phyloP scores from a whole-genome alignment of 805 yeast genomes.

The Candida xiaguanensis region DNA sequence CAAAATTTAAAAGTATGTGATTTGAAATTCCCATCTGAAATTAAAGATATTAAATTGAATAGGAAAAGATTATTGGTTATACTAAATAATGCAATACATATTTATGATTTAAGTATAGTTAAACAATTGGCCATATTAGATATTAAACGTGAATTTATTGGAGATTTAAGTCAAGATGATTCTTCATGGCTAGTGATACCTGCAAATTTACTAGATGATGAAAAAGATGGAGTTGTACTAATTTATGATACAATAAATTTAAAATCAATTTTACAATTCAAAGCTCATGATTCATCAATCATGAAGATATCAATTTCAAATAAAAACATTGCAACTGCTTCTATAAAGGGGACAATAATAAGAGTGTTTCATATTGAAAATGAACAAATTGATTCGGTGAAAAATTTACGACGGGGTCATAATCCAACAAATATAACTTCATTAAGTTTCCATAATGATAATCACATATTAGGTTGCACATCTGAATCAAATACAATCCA shows the following conservation, averaged over 20 bases:
- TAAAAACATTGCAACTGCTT: slow-evolving; percentile 38
- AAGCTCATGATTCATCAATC: slow-evolving; percentile 37
- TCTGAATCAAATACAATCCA: slow-evolving; percentile 42
- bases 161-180: slow-evolving; percentile 36
- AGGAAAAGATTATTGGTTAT: slow-evolving; percentile 78
- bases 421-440: slow-evolving; percentile 31
- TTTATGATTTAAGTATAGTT: slow-evolving; percentile 90
- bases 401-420: slow-evolving; percentile 39
- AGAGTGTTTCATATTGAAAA: slow-evolving; percentile 27
- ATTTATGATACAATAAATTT: slow-evolving; percentile 37
- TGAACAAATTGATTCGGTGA: slow-evolving; percentile 22
- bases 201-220: slow-evolving; percentile 22
- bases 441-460: slow-evolving; percentile 32
- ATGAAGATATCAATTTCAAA: slow-evolving; percentile 28
- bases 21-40: slow-evolving; percentile 74
- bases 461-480: slow-evolving; percentile 34
- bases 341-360: slow-evolving; percentile 40
- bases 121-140: slow-evolving; percentile 53
- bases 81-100: slow-evolving; percentile 66
- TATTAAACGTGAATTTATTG: slow-evolving; percentile 22
- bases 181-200: slow-evolving; percentile 34
- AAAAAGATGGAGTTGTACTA: slow-evolving; percentile 36
- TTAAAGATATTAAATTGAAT: slow-evolving; percentile 72
- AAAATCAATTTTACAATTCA: slow-evolving; percentile 29
- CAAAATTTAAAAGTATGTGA: slow-evolving; percentile 68